Evolutionary conservation across 129 eudicot species (phyloP).

Genomic region (Arctium lappa): DNA sequence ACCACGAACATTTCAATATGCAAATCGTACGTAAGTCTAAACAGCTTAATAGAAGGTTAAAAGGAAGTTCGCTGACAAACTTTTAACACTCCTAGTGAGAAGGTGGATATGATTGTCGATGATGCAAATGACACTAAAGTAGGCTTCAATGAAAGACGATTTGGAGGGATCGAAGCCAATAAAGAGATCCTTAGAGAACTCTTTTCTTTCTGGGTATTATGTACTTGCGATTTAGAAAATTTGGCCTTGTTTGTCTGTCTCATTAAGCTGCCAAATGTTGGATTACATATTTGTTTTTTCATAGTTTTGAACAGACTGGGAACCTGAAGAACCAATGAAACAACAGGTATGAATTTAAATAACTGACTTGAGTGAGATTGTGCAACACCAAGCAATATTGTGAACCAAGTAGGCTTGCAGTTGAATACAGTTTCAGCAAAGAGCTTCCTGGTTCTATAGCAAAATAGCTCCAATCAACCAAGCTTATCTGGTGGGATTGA

Average conservation of each 20-base stretch:
- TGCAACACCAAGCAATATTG: neutral
- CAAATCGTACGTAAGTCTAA: too few species aligned
- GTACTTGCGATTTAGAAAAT: constrained; percentile 45
- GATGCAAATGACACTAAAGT: too few species aligned
- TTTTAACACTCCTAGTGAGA: too few species aligned
- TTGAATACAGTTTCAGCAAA: too few species aligned
- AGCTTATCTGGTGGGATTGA: too few species aligned
- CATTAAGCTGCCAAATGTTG: constrained; percentile 62
- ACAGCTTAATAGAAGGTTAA: too few species aligned
- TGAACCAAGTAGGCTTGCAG: neutral
- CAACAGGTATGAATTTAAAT: neutral
- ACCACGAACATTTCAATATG: too few species aligned
- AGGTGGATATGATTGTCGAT: too few species aligned
- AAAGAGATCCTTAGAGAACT: constrained; percentile 12
- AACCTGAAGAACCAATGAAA: constrained; percentile 35
- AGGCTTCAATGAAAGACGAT: neutral
- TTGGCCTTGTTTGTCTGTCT: constrained; percentile 52
- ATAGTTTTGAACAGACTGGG: constrained; percentile 14
- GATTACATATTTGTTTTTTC: constrained; percentile 31
- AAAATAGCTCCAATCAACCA: too few species aligned
- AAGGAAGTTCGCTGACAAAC: too few species aligned
- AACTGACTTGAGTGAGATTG: neutral
- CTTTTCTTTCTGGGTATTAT: constrained; percentile 59
- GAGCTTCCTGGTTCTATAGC: too few species aligned
- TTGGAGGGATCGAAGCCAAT: too few species aligned